Evolutionary conservation across 140 eudicot genomes (phyloP).

Genomic region (Bidens hawaiensis): DNA sequence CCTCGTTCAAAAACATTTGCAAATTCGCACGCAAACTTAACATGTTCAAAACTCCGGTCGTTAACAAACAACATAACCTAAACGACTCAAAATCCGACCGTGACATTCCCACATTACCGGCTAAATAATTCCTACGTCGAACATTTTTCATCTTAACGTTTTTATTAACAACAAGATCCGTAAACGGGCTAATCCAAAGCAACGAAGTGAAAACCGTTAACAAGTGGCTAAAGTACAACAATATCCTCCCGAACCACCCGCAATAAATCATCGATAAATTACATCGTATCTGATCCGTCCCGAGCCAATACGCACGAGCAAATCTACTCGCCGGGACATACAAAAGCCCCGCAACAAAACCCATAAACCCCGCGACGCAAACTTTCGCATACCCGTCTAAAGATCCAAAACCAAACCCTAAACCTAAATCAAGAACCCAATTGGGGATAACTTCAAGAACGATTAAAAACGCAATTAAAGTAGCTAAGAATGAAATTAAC

Average conservation of each 20-base stretch:
- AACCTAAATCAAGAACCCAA: constrained; percentile 63
- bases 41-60: constrained; percentile 58
- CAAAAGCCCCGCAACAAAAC: constrained; percentile 52
- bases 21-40: constrained; percentile 48
- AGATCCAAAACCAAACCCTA: constrained; percentile 31
- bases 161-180: constrained; percentile 46
- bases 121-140: constrained; percentile 29
- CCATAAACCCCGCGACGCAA: constrained; percentile 50
- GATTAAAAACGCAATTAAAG: constrained; percentile 36
- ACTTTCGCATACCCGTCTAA: constrained; percentile 69
- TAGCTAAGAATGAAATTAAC: constrained; percentile 41
- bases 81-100: constrained; percentile 55
- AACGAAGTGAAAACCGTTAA: constrained; percentile 52
- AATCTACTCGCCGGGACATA: constrained; percentile 59
- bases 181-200: constrained; percentile 79
- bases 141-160: constrained; percentile 19
- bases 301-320: constrained; percentile 88
- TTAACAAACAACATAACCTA: constrained; percentile 59
- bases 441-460: constrained; percentile 44
- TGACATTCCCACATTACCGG: constrained; percentile 62
- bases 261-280: constrained; percentile 75
- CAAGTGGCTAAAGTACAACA: constrained; percentile 56
- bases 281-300: constrained; percentile 83
- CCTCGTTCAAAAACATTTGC: constrained; percentile 86
- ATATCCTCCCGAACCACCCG: constrained; percentile 64